Percentiles rank a stretch among this genome's conserved stretches.
These are phyloP conservation scores for Rosa hybrid DNA, from an alignment of 331 rosid genomes.

Conservation along the genomic window DNA sequence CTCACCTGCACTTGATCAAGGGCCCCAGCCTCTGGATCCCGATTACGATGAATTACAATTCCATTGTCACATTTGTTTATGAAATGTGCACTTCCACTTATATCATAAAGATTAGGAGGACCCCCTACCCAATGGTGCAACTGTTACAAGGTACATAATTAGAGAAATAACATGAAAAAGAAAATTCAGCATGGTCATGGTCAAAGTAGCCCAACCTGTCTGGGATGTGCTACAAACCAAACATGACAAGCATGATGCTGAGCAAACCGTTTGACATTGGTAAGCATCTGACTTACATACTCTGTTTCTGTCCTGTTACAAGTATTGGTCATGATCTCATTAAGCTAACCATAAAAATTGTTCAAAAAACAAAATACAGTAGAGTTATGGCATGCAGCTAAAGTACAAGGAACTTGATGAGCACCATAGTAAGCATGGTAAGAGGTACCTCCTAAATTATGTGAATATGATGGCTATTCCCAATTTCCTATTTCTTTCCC, in stretches of 20 bases:
- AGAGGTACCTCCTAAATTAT: background rate
- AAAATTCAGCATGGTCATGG: background rate
- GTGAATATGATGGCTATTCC: background rate
- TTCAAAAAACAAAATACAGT: background rate
- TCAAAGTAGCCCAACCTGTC: constrained; percentile 66
- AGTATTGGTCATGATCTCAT: constrained; percentile 10
- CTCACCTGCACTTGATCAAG: constrained; percentile 79
- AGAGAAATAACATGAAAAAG: constrained; percentile 11
- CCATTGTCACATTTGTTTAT: constrained; percentile 96
- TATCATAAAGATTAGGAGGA: constrained; percentile 93
- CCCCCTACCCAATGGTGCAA: constrained; percentile 79
- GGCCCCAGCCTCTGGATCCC: constrained; percentile 82
- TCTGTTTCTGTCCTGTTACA: constrained; percentile 89
- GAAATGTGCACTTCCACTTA: constrained; percentile 98
- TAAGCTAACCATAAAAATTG: background rate
- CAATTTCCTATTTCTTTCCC: background rate
- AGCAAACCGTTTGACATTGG: constrained; percentile 88
- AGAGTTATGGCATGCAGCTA: background rate
- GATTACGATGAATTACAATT: constrained; percentile 88
- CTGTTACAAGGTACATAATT: constrained; percentile 42
- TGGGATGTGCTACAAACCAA: constrained; percentile 99
- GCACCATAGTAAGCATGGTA: background rate
- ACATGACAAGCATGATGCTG: constrained; percentile 96
- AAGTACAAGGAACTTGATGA: background rate
- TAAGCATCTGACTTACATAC: constrained; percentile 97